A percentile compares a stretch with the other conserved stretches of the same genome.
Conservation (phyloP, 2,329 filamentous ascomycete species). For the Fusarium scirpi region DNA sequence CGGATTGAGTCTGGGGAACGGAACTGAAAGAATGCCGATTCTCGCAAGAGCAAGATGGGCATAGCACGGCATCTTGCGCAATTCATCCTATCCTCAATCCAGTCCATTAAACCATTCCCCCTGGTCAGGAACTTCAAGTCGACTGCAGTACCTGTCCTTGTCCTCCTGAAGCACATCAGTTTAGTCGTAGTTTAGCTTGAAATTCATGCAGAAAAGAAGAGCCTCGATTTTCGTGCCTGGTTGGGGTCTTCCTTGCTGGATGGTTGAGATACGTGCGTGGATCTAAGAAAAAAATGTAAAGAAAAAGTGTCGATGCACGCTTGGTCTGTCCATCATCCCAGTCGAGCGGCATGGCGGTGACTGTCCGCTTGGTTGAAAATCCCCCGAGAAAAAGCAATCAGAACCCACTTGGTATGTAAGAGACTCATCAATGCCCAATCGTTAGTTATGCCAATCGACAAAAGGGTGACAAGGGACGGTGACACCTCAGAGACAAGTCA, state of each 20-base stretch:
- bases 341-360: constrained; percentile 22
- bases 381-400: constrained; percentile 38
- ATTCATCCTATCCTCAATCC: background rate
- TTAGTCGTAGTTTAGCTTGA: background rate
- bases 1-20: constrained; percentile 37
- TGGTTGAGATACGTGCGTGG: constrained; percentile 6
- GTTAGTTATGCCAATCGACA: constrained; percentile 7
- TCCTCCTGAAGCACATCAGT: background rate
- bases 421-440: constrained; percentile 7
- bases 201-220: constrained; percentile 4
- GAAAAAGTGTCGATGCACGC: constrained; percentile 12
- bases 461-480: constrained; percentile 11
- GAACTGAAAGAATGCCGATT: constrained; percentile 25
- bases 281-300: constrained; percentile 13
- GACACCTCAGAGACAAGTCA: background rate
- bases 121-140: background rate
- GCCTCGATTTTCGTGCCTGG: background rate
- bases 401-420: constrained; percentile 17
- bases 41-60: background rate
- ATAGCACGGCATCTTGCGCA: background rate
- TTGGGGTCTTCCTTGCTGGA: constrained; percentile 2
- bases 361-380: constrained; percentile 29
- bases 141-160: background rate
- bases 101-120: background rate
- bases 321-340: constrained; percentile 26